Base-by-base conservation (phyloP, 2,329 filamentous ascomycete genomes). In the Fusarium mangiferae region DNA sequence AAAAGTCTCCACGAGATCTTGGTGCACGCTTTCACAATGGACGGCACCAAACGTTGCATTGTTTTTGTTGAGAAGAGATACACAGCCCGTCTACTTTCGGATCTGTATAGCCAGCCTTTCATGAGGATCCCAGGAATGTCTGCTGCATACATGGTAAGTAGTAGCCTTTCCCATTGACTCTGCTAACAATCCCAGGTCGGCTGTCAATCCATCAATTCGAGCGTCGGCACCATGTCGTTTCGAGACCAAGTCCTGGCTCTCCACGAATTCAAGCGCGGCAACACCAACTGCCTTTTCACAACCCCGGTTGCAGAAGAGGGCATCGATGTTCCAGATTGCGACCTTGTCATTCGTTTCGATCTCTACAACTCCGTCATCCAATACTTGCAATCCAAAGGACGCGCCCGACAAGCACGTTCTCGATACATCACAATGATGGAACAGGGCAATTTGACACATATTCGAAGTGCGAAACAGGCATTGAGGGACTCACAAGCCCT, bases 341-440 rank as follows among this genome's bases (percentile, higher is more conserved):
- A 92, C 72, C 80, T 92, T 3, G 85, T 93, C 36, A 86, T 93
- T 67, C 84, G 95, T 5, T 99, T 98, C 78, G 94, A 98, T 79
- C 88, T 97, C 6, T 98, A 95, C 82, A 87, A 88, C 17, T 98
- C 96, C 0, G 91, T 98, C 81, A 98, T 98, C 59, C 94, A 97
- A 78, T 98, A 98, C 79, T 91, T 98, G 26, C 96, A 99, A 81
- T 98, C 95, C 20, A 90, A 94, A 71, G 96, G 96, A 1, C 90
- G 96, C 61, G 96, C 96, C 18, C 89, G 96, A 44, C 93, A 94
- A 77, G 82, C 84, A 2, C 88, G 92, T 62, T 98, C 96, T 0
- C 91, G 89, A 72, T 98, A 96, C 80, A 88, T 95, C 39, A 94
- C 93, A 77, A 95, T 99, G 93, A 80, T 94, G 6, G 95, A 98